Conservation (phyloP, 2,329 filamentous ascomycete genomes). For the Pseudogymnoascus sp. region DNA sequence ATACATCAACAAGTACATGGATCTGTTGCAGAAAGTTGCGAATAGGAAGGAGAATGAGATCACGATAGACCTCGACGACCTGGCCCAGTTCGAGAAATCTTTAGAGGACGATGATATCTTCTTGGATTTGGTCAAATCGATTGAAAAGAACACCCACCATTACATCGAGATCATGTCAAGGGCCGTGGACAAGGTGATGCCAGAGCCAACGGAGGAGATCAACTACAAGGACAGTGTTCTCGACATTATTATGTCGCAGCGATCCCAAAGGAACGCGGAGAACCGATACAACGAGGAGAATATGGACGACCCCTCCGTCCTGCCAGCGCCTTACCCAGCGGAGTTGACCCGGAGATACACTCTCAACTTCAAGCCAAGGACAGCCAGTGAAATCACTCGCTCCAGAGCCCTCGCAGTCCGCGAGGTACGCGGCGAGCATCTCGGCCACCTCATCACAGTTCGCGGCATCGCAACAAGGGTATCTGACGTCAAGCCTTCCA, state of each 20-base stretch:
- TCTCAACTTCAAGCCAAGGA: conserved; percentile 88
- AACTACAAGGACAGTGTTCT: conserved; percentile 97
- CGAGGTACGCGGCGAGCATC: conserved; percentile 84
- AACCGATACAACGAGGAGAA: conserved; percentile 61
- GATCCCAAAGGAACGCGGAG: conserved; percentile 76
- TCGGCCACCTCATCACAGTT: conserved; percentile 88
- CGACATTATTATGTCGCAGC: conserved; percentile 91
- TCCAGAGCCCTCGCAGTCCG: conserved; percentile 74
- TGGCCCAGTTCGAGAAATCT: conserved; percentile 70
- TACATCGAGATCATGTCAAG: conserved; percentile 88
- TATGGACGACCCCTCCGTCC: conserved; percentile 54
- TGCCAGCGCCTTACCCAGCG: conserved; percentile 77
- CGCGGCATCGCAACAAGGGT: conserved; percentile 91
- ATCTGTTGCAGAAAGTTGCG: conserved; percentile 77
- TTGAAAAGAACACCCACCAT: conserved; percentile 87
- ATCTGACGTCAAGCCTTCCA: conserved; percentile 93
- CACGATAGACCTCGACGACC: conserved; percentile 80
- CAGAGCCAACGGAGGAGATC: conserved; percentile 67
- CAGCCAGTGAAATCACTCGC: conserved; percentile 58
- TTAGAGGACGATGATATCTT: conserved; percentile 48
- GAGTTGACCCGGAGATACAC: conserved; percentile 91
- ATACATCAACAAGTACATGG: conserved; percentile 80
- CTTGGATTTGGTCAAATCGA: conserved; percentile 69
- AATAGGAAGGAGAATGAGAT: conserved; percentile 73
- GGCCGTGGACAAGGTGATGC: conserved; percentile 82